Percentiles rank a stretch among this genome's conserved stretches.
phyloP scores from a whole-genome alignment of 2,329 filamentous ascomycete genomes.

The Fusarium sp. region DNA sequence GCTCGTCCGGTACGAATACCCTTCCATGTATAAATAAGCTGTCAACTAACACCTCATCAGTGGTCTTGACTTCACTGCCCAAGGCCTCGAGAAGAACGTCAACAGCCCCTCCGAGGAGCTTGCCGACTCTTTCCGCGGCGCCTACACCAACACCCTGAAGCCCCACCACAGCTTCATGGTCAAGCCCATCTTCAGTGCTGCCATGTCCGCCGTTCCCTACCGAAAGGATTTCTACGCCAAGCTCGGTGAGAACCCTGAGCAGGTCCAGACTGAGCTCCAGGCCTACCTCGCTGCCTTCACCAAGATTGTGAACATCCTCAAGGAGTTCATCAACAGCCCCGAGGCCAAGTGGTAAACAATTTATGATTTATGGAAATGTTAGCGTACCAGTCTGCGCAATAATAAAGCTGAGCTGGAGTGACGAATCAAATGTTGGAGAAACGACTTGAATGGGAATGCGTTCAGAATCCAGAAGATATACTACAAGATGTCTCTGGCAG shows the following conservation, averaged over 20 bases:
- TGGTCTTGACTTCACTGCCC: slow-evolving; percentile 92
- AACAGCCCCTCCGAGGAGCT: slow-evolving; percentile 79
- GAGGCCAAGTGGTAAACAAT: slow-evolving; percentile 68
- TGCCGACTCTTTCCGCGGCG: slow-evolving; percentile 84
- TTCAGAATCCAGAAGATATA: slow-evolving; percentile 18
- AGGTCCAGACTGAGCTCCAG: slow-evolving; percentile 74
- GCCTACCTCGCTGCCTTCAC: slow-evolving; percentile 83
- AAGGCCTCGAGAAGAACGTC: slow-evolving; percentile 84
- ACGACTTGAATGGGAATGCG: slow-evolving; percentile 21
- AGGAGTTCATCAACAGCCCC: slow-evolving; percentile 67
- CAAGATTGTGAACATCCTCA: slow-evolving; percentile 82
- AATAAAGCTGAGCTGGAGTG: slow-evolving; percentile 16
- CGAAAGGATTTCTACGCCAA: slow-evolving; percentile 93
- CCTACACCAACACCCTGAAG: slow-evolving; percentile 90
- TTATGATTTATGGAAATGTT: slow-evolving; percentile 13
- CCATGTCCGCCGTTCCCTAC: slow-evolving; percentile 94
- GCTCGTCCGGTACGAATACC: slow-evolving; percentile 78
- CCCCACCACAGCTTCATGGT: slow-evolving; percentile 90
- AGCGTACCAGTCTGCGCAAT: slow-evolving; percentile 4
- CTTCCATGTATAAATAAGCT: accelerated
- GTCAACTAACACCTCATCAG: slow-evolving; percentile 60
- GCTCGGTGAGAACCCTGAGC: slow-evolving; percentile 75
- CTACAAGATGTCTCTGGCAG: slow-evolving; percentile 17
- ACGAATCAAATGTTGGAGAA: slow-evolving; percentile 19
- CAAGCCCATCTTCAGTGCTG: slow-evolving; percentile 92